Conservation (phyloP, 805 yeast species). For the Saccharomycopsis lassenensis region DNA sequence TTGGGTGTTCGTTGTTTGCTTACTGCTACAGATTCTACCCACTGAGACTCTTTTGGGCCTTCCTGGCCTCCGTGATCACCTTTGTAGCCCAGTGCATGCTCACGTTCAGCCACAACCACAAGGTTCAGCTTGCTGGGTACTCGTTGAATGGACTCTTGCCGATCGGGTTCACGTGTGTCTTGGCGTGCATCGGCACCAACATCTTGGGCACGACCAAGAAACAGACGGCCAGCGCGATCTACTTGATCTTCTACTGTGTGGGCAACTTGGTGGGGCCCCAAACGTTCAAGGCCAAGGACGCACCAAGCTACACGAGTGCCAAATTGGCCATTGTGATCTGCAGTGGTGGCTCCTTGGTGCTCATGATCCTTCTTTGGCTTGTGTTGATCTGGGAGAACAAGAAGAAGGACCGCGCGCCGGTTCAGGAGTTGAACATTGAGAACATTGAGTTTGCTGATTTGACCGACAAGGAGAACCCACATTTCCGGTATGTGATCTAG, state of each 20-base stretch:
- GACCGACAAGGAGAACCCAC: slow-evolving; percentile 44
- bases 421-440: slow-evolving; percentile 22
- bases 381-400: slow-evolving; percentile 28
- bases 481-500: slow-evolving; percentile 45
- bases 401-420: slow-evolving; percentile 19
- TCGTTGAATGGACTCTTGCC: slow-evolving; percentile 28
- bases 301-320: slow-evolving; percentile 34
- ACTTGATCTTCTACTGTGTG: slow-evolving; percentile 28
- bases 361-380: slow-evolving; percentile 23
- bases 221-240: background rate
- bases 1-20: slow-evolving; percentile 28
- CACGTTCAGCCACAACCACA: slow-evolving; percentile 28
- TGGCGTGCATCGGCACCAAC: slow-evolving; percentile 32
- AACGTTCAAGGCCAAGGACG: slow-evolving; percentile 37
- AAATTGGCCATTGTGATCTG: slow-evolving; percentile 31
- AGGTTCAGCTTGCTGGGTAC: slow-evolving; percentile 26
- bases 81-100: slow-evolving; percentile 28
- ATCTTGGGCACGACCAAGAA: slow-evolving; percentile 62
- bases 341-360: slow-evolving; percentile 22
- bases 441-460: slow-evolving; percentile 39
- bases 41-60: slow-evolving; percentile 1
- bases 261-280: slow-evolving; percentile 70
- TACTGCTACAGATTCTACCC: slow-evolving; percentile 5
- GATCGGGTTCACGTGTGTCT: slow-evolving; percentile 26
- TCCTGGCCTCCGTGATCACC: background rate